A percentile compares a stretch with the other conserved stretches of the same genome.
Conservation (phyloP, 345 rosid species). For the Barbarea vulgaris region DNA sequence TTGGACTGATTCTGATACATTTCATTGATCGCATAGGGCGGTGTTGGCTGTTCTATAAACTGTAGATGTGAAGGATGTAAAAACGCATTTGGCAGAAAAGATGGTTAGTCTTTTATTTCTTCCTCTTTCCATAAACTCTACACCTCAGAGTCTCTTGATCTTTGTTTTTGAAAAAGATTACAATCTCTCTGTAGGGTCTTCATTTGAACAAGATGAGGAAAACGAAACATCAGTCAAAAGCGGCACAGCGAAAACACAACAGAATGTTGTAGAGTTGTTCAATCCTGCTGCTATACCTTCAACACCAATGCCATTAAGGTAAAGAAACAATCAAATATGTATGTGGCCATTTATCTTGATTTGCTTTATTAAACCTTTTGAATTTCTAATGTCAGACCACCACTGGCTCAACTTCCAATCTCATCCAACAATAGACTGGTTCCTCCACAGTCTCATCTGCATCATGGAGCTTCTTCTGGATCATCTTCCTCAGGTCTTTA, state of each 20-base stretch:
- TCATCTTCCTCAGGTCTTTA: not conserved
- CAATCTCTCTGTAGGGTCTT: conserved; percentile 51
- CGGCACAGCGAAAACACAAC: conserved; percentile 34
- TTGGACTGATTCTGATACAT: not conserved
- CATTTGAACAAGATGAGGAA: conserved; percentile 59
- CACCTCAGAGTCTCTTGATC: not conserved
- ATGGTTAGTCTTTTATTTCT: conserved; percentile 48
- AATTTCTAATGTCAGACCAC: conserved; percentile 46
- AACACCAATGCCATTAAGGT: conserved; percentile 59
- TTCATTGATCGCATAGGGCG: conserved; percentile 51
- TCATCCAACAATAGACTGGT: conserved; percentile 49
- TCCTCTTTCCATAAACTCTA: not conserved
- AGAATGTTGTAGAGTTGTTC: conserved; percentile 43
- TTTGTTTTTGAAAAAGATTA: not conserved
- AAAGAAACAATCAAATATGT: conserved; percentile 32
- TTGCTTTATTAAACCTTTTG: not conserved
- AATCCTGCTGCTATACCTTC: conserved; percentile 54
- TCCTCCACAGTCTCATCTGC: conserved; percentile 17
- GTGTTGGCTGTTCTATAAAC: conserved; percentile 85
- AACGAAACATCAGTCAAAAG: conserved; percentile 43
- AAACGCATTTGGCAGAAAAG: conserved; percentile 82
- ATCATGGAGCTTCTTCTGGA: conserved; percentile 21
- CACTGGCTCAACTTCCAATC: conserved; percentile 61
- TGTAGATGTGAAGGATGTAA: conserved; percentile 95
- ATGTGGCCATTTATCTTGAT: not conserved